Conservation (phyloP, 352 stramenopile species). For the Globisporangium nunn region DNA sequence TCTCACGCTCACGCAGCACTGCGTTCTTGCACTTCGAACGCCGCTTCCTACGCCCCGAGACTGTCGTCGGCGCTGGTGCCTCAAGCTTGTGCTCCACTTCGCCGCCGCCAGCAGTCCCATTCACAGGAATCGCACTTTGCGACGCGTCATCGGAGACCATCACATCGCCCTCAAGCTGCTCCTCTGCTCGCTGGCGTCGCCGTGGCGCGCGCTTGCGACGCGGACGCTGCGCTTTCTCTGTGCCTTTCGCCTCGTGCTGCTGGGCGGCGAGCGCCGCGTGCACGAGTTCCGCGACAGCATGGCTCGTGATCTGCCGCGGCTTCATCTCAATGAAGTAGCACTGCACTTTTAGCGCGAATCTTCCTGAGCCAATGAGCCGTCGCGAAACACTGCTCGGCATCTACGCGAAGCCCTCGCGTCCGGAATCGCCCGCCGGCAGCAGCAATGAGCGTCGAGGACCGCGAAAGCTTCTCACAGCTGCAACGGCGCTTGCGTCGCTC, state of each 20-base stretch:
- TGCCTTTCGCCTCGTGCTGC: background rate
- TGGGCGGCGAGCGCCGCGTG: constrained; percentile 2
- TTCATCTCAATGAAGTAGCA: background rate
- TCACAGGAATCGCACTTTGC: background rate
- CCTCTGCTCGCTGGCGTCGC: background rate
- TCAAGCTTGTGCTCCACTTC: background rate
- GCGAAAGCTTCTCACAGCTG: background rate
- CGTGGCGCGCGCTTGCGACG: constrained; percentile 8
- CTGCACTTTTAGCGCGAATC: background rate
- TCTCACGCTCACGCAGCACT: constrained; percentile 7
- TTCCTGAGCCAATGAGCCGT: constrained; percentile 6
- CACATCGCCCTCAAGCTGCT: background rate
- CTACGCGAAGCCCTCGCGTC: constrained; percentile 13
- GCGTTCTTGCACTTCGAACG: constrained; percentile 28
- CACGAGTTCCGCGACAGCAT: constrained; percentile 2
- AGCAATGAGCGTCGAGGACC: no score
- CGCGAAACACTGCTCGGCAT: constrained; percentile 29
- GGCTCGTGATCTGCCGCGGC: background rate
- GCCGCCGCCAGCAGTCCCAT: background rate
- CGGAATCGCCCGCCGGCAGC: background rate
- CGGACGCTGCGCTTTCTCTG: constrained; percentile 1
- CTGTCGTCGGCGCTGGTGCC: background rate
- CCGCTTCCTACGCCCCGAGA: constrained; percentile 17
- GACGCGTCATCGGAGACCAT: background rate
- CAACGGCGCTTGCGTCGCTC: background rate